These are phyloP conservation scores for Meira nashicola DNA, from an alignment of 1,284 basidiomycete species.

Conservation along the genomic window DNA sequence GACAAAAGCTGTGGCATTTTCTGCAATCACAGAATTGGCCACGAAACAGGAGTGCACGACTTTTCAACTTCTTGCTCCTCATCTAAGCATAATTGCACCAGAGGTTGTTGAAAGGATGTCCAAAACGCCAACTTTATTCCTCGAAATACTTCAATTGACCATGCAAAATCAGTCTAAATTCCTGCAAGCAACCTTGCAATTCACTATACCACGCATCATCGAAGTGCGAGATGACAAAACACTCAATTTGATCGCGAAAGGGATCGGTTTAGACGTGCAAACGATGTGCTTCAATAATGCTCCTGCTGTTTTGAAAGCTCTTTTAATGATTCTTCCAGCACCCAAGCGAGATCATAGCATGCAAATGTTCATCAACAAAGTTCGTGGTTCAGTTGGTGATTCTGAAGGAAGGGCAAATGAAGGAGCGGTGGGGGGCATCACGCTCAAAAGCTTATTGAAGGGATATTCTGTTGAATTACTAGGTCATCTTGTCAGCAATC, in stretches of 20 bases:
- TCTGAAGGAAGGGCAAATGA: too few species aligned
- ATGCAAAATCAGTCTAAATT: slow-evolving; percentile 44
- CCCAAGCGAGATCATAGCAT: slow-evolving; percentile 10
- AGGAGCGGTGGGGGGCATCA: slow-evolving; percentile 1
- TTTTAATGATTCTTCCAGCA: slow-evolving; percentile 19
- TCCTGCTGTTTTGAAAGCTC: slow-evolving; percentile 40
- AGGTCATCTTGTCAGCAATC: slow-evolving; percentile 42
- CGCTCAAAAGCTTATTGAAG: slow-evolving; percentile 9
- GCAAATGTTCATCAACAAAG: slow-evolving; percentile 4
- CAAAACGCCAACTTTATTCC: slow-evolving; percentile 37
- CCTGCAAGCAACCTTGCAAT: slow-evolving; percentile 41
- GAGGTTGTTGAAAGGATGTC: slow-evolving; percentile 36
- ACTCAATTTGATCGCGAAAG: slow-evolving; percentile 29
- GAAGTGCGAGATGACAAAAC: slow-evolving; percentile 25
- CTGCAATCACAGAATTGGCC: slow-evolving; percentile 40
- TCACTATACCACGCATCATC: slow-evolving; percentile 44
- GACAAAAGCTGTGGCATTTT: slow-evolving; percentile 35
- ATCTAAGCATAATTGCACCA: slow-evolving; percentile 31
- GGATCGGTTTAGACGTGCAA: slow-evolving; percentile 30
- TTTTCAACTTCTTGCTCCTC: slow-evolving; percentile 44
- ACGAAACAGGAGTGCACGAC: slow-evolving; percentile 34
- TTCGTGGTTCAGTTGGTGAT: neutral
- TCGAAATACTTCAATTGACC: slow-evolving; percentile 37
- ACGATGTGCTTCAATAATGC: slow-evolving; percentile 41
- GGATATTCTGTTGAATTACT: slow-evolving; percentile 32